Percentiles rank a stretch among this genome's conserved stretches.
Conservation (phyloP, 2,329 filamentous ascomycete species). For the Aspergillus alliaceus region DNA sequence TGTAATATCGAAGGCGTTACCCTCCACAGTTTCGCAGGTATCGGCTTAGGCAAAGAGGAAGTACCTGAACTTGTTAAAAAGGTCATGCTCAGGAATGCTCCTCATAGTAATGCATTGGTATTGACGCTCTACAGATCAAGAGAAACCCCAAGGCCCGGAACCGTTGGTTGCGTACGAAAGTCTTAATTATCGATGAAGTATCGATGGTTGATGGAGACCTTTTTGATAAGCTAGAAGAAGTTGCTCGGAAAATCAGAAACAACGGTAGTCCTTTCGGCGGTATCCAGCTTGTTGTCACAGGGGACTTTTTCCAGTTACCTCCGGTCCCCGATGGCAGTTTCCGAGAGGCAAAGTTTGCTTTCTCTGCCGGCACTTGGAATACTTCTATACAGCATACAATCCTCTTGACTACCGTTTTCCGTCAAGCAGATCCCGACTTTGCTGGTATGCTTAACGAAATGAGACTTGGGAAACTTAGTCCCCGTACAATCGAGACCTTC, state of each 20-base stretch:
- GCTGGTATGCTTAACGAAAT: conserved; percentile 97
- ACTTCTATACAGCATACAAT: conserved; percentile 95
- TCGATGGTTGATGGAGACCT: conserved; percentile 98
- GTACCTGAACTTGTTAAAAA: conserved; percentile 81
- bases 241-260: conserved; percentile 81
- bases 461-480: conserved; percentile 79
- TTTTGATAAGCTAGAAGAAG: conserved; percentile 91
- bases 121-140: conserved; percentile 58
- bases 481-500: conserved; percentile 76
- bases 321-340: conserved; percentile 76
- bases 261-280: conserved; percentile 93
- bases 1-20: conserved; percentile 97
- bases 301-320: conserved; percentile 96
- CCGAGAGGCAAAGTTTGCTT: conserved; percentile 80
- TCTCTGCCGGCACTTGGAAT: conserved; percentile 87
- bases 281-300: conserved; percentile 92
- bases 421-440: conserved; percentile 88
- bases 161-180: conserved; percentile 84
- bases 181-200: conserved; percentile 89
- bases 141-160: conserved; percentile 83
- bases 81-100: conserved; percentile 20
- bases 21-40: conserved; percentile 92
- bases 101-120: background rate
- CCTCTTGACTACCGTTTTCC: conserved; percentile 90
- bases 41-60: conserved; percentile 90